phyloP scores from a whole-genome alignment of 1,284 basidiomycete species.

The Cystobasidiaceae sp. region DNA sequence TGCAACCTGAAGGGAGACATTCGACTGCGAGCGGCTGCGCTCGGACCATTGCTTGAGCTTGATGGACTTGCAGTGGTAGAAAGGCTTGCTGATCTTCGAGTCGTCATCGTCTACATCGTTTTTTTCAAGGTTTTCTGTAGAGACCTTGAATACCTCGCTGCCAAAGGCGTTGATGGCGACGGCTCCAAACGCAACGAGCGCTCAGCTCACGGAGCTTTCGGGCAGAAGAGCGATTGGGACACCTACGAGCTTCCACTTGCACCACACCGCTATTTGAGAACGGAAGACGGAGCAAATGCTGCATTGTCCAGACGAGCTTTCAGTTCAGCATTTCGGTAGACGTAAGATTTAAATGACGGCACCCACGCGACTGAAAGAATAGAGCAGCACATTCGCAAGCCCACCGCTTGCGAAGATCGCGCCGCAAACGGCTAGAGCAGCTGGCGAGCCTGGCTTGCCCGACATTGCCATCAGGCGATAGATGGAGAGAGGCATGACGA shows the following conservation, averaged over 20 bases:
- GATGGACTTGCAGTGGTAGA: no score
- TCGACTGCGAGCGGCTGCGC: no score
- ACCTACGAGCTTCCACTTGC: neutral
- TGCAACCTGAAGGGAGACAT: no score
- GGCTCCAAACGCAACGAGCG: no score
- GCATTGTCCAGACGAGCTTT: neutral
- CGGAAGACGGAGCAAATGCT: neutral
- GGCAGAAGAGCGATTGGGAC: neutral
- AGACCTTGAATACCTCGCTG: no score
- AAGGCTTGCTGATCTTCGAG: no score
- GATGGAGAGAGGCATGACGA: slow-evolving; percentile 30
- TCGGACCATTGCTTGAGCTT: no score
- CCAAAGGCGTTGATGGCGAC: no score
- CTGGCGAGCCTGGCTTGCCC: slow-evolving; percentile 8
- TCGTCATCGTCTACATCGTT: no score
- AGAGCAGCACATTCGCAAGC: slow-evolving; percentile 22
- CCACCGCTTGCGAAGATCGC: slow-evolving; percentile 26
- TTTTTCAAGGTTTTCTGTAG: no score
- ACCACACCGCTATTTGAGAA: neutral
- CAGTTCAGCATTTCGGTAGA: neutral
- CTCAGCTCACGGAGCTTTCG: no score
- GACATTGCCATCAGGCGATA: slow-evolving; percentile 21
- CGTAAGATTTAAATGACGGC: neutral
- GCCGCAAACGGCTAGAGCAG: slow-evolving; percentile 11
- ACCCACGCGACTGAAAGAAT: slow-evolving; percentile 23